phyloP scores from a whole-genome alignment of 2,329 filamentous ascomycete genomes.

The Sclerotinia borealis region DNA sequence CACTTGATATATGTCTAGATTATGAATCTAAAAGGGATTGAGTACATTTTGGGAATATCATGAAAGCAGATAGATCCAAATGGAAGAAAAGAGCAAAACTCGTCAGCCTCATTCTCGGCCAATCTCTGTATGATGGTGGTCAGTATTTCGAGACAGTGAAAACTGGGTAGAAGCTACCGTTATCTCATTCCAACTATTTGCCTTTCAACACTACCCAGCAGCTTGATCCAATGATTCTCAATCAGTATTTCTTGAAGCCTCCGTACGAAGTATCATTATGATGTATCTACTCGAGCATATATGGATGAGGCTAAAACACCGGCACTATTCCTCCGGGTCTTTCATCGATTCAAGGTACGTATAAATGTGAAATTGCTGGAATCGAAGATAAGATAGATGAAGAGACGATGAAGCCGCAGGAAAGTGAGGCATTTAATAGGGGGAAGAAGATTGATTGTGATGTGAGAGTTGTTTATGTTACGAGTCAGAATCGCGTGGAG shows the following conservation, averaged over 20 bases:
- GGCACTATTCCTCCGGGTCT: too few relatives aligned
- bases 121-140: background rate
- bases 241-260: background rate
- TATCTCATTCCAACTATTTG: background rate
- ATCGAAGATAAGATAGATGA: background rate
- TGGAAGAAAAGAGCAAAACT: background rate
- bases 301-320: background rate
- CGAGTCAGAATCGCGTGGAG: background rate
- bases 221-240: background rate
- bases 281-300: background rate
- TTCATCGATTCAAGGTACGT: background rate
- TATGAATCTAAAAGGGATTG: background rate
- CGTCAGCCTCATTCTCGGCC: background rate
- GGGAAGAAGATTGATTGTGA: background rate
- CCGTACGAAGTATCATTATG: background rate
- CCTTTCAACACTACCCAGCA: background rate
- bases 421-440: background rate
- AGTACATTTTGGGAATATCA: background rate
- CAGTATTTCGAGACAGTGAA: background rate
- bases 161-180: background rate
- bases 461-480: background rate
- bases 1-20: background rate
- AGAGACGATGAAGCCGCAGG: constrained; percentile 3
- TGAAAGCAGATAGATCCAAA: background rate
- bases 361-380: background rate